Conservation (phyloP, 352 stramenopile genomes). For the Globisporangium spiculum region DNA sequence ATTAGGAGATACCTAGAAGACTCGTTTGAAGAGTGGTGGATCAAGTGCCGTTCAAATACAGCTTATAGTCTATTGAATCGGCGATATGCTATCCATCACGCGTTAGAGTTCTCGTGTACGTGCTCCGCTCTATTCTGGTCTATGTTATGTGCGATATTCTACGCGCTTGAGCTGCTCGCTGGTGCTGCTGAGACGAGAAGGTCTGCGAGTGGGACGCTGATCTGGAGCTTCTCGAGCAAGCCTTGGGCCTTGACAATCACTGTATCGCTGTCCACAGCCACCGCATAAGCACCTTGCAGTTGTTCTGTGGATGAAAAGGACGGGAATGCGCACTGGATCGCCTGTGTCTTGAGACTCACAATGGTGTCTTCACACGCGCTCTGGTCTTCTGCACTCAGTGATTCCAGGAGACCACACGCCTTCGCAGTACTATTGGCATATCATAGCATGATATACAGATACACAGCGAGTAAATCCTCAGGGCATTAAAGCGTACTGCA, state of each 20-base stretch:
- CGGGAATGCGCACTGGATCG: constrained; percentile 13
- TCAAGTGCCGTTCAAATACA: neutral
- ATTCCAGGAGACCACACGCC: constrained; percentile 4
- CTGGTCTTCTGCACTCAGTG: neutral
- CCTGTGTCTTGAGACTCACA: constrained; percentile 6
- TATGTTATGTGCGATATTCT: neutral
- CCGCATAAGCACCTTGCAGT: neutral
- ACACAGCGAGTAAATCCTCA: neutral
- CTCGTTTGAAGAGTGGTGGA: neutral
- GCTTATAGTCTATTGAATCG: neutral
- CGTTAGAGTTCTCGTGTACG: neutral
- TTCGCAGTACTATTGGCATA: constrained; percentile 7
- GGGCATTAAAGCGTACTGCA: neutral
- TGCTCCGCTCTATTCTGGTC: neutral
- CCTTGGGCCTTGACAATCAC: neutral
- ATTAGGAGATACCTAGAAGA: neutral
- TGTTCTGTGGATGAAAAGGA: neutral
- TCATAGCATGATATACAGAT: neutral
- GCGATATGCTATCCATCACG: neutral
- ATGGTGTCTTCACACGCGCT: neutral
- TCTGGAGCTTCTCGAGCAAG: constrained; percentile 12
- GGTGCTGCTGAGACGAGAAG: neutral
- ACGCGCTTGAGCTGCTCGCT: neutral
- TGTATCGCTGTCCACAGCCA: neutral
- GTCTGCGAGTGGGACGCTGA: neutral